Evolutionary conservation across 1,284 basidiomycete species (phyloP).

Genomic region (Pascua guehoae): DNA sequence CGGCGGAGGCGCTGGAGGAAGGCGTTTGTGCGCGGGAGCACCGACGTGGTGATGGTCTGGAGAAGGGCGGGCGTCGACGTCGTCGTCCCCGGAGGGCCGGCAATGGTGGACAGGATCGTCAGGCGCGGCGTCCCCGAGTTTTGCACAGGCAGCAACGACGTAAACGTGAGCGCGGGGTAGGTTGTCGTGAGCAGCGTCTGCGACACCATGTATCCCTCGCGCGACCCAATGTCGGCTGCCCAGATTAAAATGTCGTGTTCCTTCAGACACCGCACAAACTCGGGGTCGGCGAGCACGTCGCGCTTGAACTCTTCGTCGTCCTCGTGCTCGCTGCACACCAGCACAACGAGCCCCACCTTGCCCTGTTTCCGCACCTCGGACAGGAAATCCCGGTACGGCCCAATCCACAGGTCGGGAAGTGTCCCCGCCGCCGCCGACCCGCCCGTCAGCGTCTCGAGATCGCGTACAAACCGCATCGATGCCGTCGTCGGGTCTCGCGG

Average conservation of each 20-base stretch:
- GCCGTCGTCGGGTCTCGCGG: conserved; percentile 34
- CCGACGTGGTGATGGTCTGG: conserved; percentile 62
- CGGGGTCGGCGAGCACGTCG: conserved; percentile 69
- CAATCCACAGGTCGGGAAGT: conserved; percentile 74
- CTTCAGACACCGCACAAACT: conserved; percentile 63
- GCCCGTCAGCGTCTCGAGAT: conserved; percentile 38
- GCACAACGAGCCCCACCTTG: conserved; percentile 71
- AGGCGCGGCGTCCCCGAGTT: conserved; percentile 55
- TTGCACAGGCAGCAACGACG: conserved; percentile 70
- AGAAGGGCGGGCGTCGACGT: conserved; percentile 64
- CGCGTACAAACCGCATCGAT: conserved; percentile 35
- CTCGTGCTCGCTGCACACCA: conserved; percentile 89
- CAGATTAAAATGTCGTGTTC: conserved; percentile 72
- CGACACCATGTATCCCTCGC: conserved; percentile 78
- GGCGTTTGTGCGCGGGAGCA: conserved; percentile 73
- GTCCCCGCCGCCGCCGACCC: conserved; percentile 25
- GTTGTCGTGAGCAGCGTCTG: conserved; percentile 84
- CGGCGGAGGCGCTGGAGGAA: conserved; percentile 64
- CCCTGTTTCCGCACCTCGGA: conserved; percentile 65
- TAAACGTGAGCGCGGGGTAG: conserved; percentile 86
- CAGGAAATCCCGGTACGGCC: conserved; percentile 78
- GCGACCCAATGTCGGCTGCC: conserved; percentile 76
- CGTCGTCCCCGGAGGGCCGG: conserved; percentile 61
- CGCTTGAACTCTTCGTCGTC: conserved; percentile 84
- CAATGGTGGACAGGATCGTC: conserved; percentile 75